These are phyloP conservation scores for Streptanthus diversifolius DNA, from an alignment of 345 rosid genomes.

Conservation along the genomic window DNA sequence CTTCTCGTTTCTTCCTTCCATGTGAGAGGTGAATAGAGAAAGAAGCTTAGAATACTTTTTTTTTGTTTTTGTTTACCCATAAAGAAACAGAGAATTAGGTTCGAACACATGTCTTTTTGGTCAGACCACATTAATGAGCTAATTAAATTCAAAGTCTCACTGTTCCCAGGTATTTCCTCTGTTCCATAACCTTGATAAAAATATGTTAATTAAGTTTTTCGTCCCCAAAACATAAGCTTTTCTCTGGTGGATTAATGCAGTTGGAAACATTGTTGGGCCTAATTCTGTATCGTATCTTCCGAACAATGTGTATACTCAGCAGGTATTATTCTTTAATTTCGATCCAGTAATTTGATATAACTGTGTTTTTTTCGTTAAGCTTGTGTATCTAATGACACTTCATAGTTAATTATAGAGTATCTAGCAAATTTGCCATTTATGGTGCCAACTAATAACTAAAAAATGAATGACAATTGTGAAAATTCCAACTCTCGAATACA, in stretches of 20 bases:
- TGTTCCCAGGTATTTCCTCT: slow-evolving; percentile 12
- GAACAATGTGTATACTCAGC: background rate
- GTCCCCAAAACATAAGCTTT: background rate
- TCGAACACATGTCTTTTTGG: slow-evolving; percentile 28
- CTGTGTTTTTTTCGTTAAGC: background rate
- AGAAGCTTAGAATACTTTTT: background rate
- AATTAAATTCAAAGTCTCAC: background rate
- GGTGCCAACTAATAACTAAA: background rate
- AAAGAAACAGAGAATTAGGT: background rate
- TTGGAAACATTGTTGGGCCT: background rate
- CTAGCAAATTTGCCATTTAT: background rate
- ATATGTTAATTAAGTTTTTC: background rate
- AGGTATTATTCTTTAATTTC: background rate
- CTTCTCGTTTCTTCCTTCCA: slow-evolving; percentile 14
- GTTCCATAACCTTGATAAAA: background rate
- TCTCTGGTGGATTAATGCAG: background rate
- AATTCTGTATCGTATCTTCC: background rate
- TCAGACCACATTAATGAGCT: slow-evolving; percentile 21
- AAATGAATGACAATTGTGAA: background rate
- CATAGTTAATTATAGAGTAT: background rate
- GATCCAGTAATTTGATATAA: background rate
- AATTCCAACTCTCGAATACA: slow-evolving; percentile 3
- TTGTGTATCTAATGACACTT: background rate
- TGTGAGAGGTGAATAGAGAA: slow-evolving; percentile 9
- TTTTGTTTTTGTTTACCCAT: background rate